Base-by-base conservation (phyloP, 345 rosid species). In the Hibiscus syriacus region DNA sequence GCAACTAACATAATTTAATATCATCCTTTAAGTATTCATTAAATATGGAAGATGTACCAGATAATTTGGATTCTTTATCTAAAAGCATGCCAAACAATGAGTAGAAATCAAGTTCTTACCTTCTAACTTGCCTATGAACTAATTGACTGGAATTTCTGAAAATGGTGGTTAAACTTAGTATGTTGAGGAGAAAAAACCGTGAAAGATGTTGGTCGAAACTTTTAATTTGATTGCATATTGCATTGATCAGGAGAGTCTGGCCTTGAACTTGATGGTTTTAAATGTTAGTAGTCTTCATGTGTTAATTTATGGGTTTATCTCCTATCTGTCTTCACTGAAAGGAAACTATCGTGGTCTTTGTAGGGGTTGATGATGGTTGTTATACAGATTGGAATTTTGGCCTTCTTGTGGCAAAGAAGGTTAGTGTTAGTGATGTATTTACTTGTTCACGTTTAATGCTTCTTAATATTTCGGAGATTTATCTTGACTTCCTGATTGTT, bases 341-440 rank as follows among this genome's bases (percentile, higher is more conserved):
- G 39, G 55, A 53, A 36, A 48, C 66, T 41, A 13, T 48, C n/a
- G 66, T 72, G 72, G 56, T 39, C 39, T 48, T 57, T 45, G 11
- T 71, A 94, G 97, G 96, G 66, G 65, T 80, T 80, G 90, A 85
- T 60, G 97, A 84, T 49, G 96, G 96, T 46, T 94, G 97, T 68
- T 94, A 91, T 79, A 54, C 6, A 68, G 97, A 94, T 81, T 89
- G 99, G 99, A 85, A 82, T 76, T 89, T 72, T 45, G 96, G 91
- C 77, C 90, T 91, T 84, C 81, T 79, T 19, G 89, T 87, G 63
- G 87, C 95, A 16, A 80, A 74, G 81, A 94, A 94, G 97, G 97
- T 90, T 41, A 60, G 71, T 50, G 34, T 29, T 53, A 38, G 30
- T 67, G n/a, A 67, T 38, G 14, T 53, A 53, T 54, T 67, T 67